Evolutionary conservation across 2,329 filamentous ascomycete genomes (phyloP), one percentile per base, ranked within the genome.

Genomic region (Furcasterigmium sp.): DNA sequence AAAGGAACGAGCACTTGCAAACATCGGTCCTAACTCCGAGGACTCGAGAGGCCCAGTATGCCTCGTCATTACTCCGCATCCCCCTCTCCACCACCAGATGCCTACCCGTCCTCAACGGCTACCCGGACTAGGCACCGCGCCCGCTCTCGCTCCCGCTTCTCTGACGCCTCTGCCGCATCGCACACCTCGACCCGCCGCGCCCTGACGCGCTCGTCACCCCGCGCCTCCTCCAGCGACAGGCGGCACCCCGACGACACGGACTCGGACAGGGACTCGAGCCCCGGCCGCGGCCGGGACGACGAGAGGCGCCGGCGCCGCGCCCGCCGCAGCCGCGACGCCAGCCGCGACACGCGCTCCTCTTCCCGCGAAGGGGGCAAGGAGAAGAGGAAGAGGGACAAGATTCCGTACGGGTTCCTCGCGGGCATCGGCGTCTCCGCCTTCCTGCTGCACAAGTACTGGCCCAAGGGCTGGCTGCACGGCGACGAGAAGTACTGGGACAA

Each of bases 401-500:
- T 54, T 14, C 56, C 62, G 0, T 56, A 59, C 13, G 49, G 58
- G 10, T 51, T 65, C 19, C 47, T 65, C 23, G 62, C 61, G 9
- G 58, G 59, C 23, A 56, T 65, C 14, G 62, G 62, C 25, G 53
- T 64, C 25, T 61, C 60, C 19, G 55, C 61, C 10, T 50, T 64
- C 34, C 49, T 62, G 29, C 58, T 60, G 30, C 60, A 59, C 48
- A 62, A 59, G 42, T 51, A 62, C 48, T 65, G 62, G 62, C 59
- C 60, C 23, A 62, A 61, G 47, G 53, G 54, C 6, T 47, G 54
- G 34, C 26, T 56, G 17, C 50, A 60, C 42, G 55, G 56, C 11
- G 57, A 51, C 15, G 50, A 57, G 21, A 55, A 61, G 10, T 52
- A 59, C 15, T 63, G 61, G 59, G 57, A 58, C 13, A 40, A 47